A percentile compares a stretch with the other conserved stretches of the same genome.
Conservation (phyloP, 768 basidiomycete genomes). For the Mycena haematopus region DNA sequence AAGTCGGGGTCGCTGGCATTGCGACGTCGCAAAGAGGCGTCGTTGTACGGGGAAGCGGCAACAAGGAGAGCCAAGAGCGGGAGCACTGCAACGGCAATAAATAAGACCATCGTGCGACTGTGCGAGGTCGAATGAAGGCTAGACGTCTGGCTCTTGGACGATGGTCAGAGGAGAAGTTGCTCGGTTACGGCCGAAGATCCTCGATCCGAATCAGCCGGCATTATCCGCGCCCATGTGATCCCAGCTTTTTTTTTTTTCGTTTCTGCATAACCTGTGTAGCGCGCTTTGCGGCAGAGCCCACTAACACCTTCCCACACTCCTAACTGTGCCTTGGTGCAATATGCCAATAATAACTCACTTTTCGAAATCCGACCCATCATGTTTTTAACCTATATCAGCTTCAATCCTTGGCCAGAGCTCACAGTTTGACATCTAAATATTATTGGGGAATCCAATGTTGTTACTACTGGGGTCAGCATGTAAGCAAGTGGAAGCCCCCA, state of each 20-base stretch:
- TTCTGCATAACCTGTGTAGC: too few relatives aligned
- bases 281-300: too few relatives aligned
- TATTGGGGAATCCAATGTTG: too few relatives aligned
- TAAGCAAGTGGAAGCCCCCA: too few relatives aligned
- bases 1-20: constrained; percentile 30
- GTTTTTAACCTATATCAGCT: too few relatives aligned
- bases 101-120: constrained; percentile 31
- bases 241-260: background rate
- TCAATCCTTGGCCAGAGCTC: too few relatives aligned
- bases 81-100: constrained; percentile 34
- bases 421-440: too few relatives aligned
- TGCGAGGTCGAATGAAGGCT: background rate
- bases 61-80: constrained; percentile 32
- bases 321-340: too few relatives aligned
- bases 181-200: background rate
- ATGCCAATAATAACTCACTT: too few relatives aligned
- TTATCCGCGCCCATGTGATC: background rate
- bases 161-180: constrained; percentile 7
- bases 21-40: constrained; percentile 29
- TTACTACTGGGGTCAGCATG: too few relatives aligned
- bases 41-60: constrained; percentile 32
- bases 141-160: constrained; percentile 3
- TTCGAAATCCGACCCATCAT: too few relatives aligned
- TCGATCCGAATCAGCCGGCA: background rate
- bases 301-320: too few relatives aligned